Base-by-base conservation (phyloP, 2,329 filamentous ascomycete species). In the Magnaporthiopsis incrustans region DNA sequence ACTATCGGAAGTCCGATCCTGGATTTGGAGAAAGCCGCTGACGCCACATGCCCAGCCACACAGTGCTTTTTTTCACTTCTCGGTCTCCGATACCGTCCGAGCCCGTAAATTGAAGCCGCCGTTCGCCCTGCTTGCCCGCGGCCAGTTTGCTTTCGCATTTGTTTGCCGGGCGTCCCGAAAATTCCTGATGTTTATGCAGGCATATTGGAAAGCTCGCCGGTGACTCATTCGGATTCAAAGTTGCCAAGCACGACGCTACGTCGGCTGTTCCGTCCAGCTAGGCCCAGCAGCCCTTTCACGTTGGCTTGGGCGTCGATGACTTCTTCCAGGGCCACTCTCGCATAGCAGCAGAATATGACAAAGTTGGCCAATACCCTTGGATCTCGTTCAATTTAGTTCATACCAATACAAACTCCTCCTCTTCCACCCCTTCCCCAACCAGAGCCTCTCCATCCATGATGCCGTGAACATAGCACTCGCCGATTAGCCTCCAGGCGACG, bases 401-500 rank as follows among this genome's bases (percentile, higher is more conserved):
- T 18, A 61, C 15, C 18, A 61, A 22, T 4, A 15, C 44, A n/a
- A 61, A 61, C 27, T 53, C 15, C 38, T 61, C 60, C 10, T 44
- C 27, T 14, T 61, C 7, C 15, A 10, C 6, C 18, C 44, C 44
- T n/a, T 14, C 12, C 14, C 11, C 1, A 12, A 18, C 27, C 12
- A 32, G 18, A 1, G 26, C 60, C 60, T 61, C 60, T 14, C 60
- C 60, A 44, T 53, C 60, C 60, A 61, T 57, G 7, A 53, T 7
- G 14, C 60, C 60, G 27, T 61, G 44, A 12, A 61, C 44, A 18
- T 57, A 61, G 26, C 38, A 44, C 27, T 61, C 60, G 1, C 60
- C 44, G 10, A 61, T 30, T 3, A 61, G 22, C 60, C 30, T 53
- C 44, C 44, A 53, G 18, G 44, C 7, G 10, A 10, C 44, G 44